Evolutionary conservation across 805 yeast species (phyloP).

Genomic region (Ogataea naganishii): DNA sequence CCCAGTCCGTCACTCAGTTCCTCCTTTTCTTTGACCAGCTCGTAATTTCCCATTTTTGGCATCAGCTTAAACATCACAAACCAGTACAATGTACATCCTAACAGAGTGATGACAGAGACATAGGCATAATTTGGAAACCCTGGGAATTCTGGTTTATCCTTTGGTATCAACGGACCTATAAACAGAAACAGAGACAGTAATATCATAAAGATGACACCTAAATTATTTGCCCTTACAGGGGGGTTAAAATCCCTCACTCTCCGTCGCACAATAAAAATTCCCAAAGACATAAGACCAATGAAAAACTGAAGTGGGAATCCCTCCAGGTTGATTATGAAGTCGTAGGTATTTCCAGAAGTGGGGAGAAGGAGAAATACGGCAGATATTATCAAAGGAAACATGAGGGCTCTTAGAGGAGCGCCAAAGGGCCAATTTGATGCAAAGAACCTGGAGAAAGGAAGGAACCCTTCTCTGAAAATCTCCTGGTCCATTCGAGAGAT

Average conservation of each 20-base stretch:
- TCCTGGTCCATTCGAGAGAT: conserved; percentile 49
- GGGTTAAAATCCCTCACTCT: conserved; percentile 40
- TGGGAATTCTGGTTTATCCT: conserved; percentile 21
- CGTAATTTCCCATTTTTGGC: conserved; percentile 40
- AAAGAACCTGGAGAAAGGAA: conserved; percentile 41
- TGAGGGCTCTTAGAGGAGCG: conserved; percentile 39
- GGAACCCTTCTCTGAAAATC: conserved; percentile 45
- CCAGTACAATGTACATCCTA: conserved; percentile 48
- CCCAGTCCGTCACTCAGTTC: conserved; percentile 48
- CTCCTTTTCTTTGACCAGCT: conserved; percentile 30
- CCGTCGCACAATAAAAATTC: conserved; percentile 46
- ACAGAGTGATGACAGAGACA: conserved; percentile 32
- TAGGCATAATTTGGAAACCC: conserved; percentile 43
- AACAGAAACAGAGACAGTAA: conserved; percentile 38
- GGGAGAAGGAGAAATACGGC: conserved; percentile 34
- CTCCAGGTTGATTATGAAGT: conserved; percentile 42
- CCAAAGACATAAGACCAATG: conserved; percentile 43
- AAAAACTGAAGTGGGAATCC: conserved; percentile 44
- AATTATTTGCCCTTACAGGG: conserved; percentile 39
- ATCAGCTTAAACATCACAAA: conserved; percentile 35
- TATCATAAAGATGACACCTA: conserved; percentile 40
- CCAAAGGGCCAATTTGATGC: conserved; percentile 48
- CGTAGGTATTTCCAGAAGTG: conserved; percentile 38
- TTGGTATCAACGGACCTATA: conserved; percentile 43
- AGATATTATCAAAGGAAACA: conserved; percentile 33